Percentiles rank a stretch among this genome's conserved stretches.
Evolutionary conservation across 805 yeast genomes (phyloP).

Genomic region (Pichia paraexigua): DNA sequence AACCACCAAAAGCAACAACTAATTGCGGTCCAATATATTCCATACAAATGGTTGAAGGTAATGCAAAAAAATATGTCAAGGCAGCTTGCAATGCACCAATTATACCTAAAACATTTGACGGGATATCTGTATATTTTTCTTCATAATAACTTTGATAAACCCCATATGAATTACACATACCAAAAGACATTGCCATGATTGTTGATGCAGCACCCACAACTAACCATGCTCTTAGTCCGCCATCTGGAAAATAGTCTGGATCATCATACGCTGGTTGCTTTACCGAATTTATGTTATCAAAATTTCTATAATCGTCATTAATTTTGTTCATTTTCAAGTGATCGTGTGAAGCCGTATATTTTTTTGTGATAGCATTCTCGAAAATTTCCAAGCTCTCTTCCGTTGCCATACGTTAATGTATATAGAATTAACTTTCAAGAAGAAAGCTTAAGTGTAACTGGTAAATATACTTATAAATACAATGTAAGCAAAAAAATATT

Average conservation of each 20-base stretch:
- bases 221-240: conserved; percentile 49
- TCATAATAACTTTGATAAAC: conserved; percentile 48
- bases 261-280: background rate
- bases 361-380: background rate
- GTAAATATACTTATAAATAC: no score
- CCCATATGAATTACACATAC: conserved; percentile 52
- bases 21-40: conserved; percentile 37
- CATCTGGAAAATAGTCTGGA: conserved; percentile 23
- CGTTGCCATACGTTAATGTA: background rate
- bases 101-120: conserved; percentile 40
- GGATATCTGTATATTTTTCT: conserved; percentile 33
- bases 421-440: background rate
- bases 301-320: background rate
- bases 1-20: conserved; percentile 34
- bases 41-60: conserved; percentile 36
- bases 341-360: background rate
- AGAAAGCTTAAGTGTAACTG: background rate
- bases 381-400: background rate
- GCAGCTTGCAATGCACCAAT: conserved; percentile 48
- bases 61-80: conserved; percentile 39
- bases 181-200: conserved; percentile 44
- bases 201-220: conserved; percentile 42
- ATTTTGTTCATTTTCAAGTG: background rate
- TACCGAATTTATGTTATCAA: background rate
- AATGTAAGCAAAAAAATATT: no score